Conservation (phyloP, 1,139 yeast genomes). For the Geotrichum restrictum region DNA sequence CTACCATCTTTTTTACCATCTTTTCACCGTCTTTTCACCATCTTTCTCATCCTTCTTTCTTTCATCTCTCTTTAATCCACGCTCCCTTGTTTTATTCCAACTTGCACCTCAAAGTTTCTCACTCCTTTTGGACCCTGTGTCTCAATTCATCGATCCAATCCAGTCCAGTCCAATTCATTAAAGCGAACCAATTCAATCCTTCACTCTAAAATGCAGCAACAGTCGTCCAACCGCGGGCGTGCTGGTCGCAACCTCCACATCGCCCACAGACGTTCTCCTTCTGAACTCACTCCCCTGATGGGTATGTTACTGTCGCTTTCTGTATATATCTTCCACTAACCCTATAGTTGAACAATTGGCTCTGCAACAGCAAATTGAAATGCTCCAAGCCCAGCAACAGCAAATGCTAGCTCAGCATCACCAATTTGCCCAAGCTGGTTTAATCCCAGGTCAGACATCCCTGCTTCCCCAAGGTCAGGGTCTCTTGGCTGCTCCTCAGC, state of each 20-base stretch:
- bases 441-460: conserved; percentile 24
- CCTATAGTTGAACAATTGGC: conserved; percentile 76
- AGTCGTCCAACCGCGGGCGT: conserved; percentile 21
- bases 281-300: conserved; percentile 89
- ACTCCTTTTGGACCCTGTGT: conserved; percentile 10
- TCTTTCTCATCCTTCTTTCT: not conserved
- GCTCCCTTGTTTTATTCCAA: not conserved
- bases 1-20: not conserved
- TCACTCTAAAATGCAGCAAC: conserved; percentile 11
- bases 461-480: conserved; percentile 22
- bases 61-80: not conserved
- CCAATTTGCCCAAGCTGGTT: conserved; percentile 40
- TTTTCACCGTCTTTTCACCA: not conserved
- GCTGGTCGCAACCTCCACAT: conserved; percentile 54
- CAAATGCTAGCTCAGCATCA: conserved; percentile 71
- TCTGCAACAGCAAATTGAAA: conserved; percentile 85
- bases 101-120: too few species aligned
- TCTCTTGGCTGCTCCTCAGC: conserved; percentile 27
- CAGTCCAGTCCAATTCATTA: conserved; percentile 4
- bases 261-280: conserved; percentile 91
- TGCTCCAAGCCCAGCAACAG: conserved; percentile 78
- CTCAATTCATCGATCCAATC: too few species aligned
- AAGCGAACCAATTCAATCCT: not conserved
- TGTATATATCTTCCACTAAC: not conserved
- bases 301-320: conserved; percentile 40